phyloP scores from a whole-genome alignment of 169 alveolate genomes.

The Plasmodium falciparum region DNA sequence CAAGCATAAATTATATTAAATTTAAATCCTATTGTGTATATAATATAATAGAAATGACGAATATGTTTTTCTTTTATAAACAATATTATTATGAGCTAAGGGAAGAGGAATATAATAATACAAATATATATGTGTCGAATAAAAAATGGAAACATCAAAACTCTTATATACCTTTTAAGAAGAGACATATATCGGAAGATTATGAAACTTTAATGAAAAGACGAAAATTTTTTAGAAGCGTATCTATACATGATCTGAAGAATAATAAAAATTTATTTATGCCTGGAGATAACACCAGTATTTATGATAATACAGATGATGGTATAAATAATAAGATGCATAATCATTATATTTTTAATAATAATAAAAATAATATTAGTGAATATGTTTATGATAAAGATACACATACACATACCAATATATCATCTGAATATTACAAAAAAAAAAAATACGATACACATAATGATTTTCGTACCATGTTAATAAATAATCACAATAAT shows the following conservation, averaged over 20 bases:
- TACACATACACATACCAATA: no score
- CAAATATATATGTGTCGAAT: not conserved
- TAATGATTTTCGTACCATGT: no score
- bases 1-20: not conserved
- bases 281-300: not conserved
- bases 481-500: not conserved
- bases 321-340: not conserved
- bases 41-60: slow-evolving; percentile 17
- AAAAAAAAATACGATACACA: no score
- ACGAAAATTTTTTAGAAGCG: not conserved
- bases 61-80: slow-evolving; percentile 17
- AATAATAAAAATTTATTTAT: not conserved
- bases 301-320: not conserved
- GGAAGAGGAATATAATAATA: not conserved
- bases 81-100: not conserved
- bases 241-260: not conserved
- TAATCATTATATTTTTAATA: not conserved
- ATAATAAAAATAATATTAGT: not conserved
- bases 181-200: not conserved
- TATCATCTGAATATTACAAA: no score
- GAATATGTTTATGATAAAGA: no score
- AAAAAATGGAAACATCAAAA: not conserved
- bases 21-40: slow-evolving; percentile 25
- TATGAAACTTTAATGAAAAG: not conserved
- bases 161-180: not conserved